Base-by-base conservation (phyloP, 2,329 filamentous ascomycete genomes). In the Hirsutella minnesotensis region DNA sequence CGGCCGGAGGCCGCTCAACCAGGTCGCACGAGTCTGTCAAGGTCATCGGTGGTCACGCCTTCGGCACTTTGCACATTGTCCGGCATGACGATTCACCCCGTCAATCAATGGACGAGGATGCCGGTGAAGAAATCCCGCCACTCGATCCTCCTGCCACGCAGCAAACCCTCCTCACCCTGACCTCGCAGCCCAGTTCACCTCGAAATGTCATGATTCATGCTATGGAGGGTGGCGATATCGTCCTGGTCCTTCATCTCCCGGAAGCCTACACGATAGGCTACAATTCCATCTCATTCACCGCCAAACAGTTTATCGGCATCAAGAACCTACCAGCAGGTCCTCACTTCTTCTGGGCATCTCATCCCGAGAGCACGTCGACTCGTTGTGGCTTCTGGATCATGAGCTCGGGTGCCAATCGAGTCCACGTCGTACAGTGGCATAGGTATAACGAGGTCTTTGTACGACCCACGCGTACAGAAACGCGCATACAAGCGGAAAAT, bases 281-380 rank as follows among this genome's bases (percentile, higher is more conserved):
- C 49, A 75, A 79, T 50, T 61, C 66, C 3, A 55, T 70, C 38
- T 68, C 69, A 2, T 66, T 75, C 47, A 69, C 64, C 15, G 64
- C 65, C 5, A 61, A 58, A 34, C 57, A 66, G 19, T 74, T 79
- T 49, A 59, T 61, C 8, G 77, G 77, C 18, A 63, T 81, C 44
- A 68, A 67, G 19, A 65, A 75, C 43, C 62, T 81, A 21, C 73
- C 75, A 0, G 53, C 63, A 0, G 78, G 78, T 0, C 56, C 70
- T 13, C 78, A 81, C 53, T 72, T 81, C 45, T 62, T 80, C 44
- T 81, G 76, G 75, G 67, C 72, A 22, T 65, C 75, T 2, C 65
- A 73, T 19, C 64, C 67, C 0, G 62, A 63, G 2, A 62, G 64
- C 16, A 61, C 67, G 16, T 72, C 73, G 2, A 57, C 67, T 24